A percentile compares a stretch with the other conserved stretches of the same genome.
These are phyloP conservation scores for Ophiostoma himal-ulmi DNA, from an alignment of 2,329 filamentous ascomycete genomes.

Conservation along the genomic window DNA sequence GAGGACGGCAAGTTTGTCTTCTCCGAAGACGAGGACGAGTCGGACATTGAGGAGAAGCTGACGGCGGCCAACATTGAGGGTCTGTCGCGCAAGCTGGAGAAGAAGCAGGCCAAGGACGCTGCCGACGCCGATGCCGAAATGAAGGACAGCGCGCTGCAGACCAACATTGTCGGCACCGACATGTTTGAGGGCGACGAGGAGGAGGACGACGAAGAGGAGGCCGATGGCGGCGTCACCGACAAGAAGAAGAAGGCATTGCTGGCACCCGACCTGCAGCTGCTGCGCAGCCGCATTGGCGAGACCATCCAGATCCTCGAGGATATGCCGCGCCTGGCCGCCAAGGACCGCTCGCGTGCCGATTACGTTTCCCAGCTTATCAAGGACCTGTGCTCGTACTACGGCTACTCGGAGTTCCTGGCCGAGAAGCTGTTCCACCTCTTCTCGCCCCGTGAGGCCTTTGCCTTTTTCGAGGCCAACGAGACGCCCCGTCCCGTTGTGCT, in stretches of 20 bases:
- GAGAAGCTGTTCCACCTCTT: constrained; percentile 94
- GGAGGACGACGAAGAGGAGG: constrained; percentile 36
- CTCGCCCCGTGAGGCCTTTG: constrained; percentile 86
- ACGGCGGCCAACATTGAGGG: constrained; percentile 96
- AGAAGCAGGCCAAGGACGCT: constrained; percentile 68
- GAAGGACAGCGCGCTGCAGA: constrained; percentile 79
- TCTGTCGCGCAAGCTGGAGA: constrained; percentile 77
- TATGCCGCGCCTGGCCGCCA: constrained; percentile 73
- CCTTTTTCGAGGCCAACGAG: constrained; percentile 99
- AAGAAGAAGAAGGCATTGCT: constrained; percentile 57
- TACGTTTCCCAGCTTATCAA: constrained; percentile 82
- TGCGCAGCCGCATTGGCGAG: constrained; percentile 85
- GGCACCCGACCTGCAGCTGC: constrained; percentile 81
- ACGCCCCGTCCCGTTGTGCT: constrained; percentile 83
- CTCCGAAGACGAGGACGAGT: constrained; percentile 92
- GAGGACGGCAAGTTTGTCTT: constrained; percentile 64
- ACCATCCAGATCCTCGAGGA: constrained; percentile 87
- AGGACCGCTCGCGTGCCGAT: constrained; percentile 75
- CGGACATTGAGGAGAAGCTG: constrained; percentile 80
- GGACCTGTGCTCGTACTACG: constrained; percentile 94
- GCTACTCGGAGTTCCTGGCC: constrained; percentile 89
- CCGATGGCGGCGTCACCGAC: not conserved
- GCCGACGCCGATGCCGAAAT: constrained; percentile 81
- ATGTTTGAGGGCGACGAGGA: constrained; percentile 45
- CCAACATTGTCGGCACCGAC: constrained; percentile 77